These are phyloP conservation scores for Fraxinus pennsylvanica DNA, from an alignment of 257 asterid species.

Conservation along the genomic window DNA sequence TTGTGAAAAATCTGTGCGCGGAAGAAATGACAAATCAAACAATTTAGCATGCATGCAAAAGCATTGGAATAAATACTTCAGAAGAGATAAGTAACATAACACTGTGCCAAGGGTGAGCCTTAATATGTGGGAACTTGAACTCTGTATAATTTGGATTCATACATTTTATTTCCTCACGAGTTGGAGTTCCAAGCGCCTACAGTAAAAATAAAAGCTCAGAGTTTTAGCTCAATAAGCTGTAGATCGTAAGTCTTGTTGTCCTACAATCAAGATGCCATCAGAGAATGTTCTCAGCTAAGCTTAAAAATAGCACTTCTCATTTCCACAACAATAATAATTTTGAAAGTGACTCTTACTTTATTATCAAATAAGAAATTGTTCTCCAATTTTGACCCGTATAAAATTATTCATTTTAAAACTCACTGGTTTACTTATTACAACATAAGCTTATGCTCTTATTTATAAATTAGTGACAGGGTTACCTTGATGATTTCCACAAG, in stretches of 20 bases:
- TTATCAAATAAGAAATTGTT: background rate
- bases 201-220: slow-evolving; percentile 12
- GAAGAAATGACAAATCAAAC: slow-evolving; percentile 1
- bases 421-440: too few relatives aligned
- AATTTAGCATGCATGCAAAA: slow-evolving; percentile 2
- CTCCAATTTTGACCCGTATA: too few relatives aligned
- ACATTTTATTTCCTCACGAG: slow-evolving; percentile 89
- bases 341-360: background rate
- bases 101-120: too few relatives aligned
- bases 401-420: too few relatives aligned
- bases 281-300: background rate
- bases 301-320: background rate
- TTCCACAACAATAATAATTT: background rate
- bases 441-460: too few relatives aligned
- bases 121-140: slow-evolving; percentile 18
- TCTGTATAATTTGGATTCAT: slow-evolving; percentile 91
- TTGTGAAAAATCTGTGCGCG: slow-evolving; percentile 66
- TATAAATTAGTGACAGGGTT: slow-evolving; percentile 13
- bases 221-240: background rate
- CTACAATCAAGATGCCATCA: too few relatives aligned
- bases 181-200: slow-evolving; percentile 84
- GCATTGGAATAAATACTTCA: background rate
- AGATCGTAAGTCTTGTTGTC: background rate
- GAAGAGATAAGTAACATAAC: too few relatives aligned
- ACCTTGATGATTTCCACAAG: slow-evolving; percentile 89